Conservation (phyloP, 1,284 basidiomycete genomes). For the Ustilago nuda region DNA sequence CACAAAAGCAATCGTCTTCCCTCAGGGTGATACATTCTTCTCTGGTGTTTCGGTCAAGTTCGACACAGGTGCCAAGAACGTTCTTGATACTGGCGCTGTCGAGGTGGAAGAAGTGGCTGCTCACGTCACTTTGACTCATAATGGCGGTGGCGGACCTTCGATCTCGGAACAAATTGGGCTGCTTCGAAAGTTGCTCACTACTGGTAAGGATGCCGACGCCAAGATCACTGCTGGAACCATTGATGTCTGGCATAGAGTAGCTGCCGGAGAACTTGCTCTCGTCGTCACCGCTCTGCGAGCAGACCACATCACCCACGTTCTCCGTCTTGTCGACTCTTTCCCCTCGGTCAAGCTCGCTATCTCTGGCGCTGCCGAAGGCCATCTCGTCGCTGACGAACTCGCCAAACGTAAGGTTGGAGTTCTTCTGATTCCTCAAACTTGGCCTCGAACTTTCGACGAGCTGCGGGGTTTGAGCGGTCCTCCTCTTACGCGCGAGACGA, state of each 20-base stretch:
- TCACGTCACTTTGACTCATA: conserved; percentile 76
- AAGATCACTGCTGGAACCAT: conserved; percentile 71
- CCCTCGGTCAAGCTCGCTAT: conserved; percentile 76
- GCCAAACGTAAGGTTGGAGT: conserved; percentile 78
- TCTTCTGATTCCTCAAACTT: conserved; percentile 77
- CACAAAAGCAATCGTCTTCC: conserved; percentile 74
- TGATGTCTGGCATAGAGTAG: conserved; percentile 41
- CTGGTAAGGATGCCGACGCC: conserved; percentile 68
- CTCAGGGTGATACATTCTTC: conserved; percentile 70
- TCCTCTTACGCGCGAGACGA: conserved; percentile 77
- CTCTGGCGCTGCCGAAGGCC: conserved; percentile 81
- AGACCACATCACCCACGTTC: conserved; percentile 80
- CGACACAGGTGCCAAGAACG: conserved; percentile 36
- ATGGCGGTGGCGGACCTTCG: conserved; percentile 70
- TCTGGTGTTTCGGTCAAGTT: conserved; percentile 72
- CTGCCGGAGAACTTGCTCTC: conserved; percentile 74
- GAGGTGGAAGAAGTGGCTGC: conserved; percentile 78
- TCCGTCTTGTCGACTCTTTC: conserved; percentile 79
- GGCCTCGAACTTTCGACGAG: conserved; percentile 78
- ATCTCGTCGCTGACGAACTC: conserved; percentile 76
- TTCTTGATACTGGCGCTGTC: conserved; percentile 76
- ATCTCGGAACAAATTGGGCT: conserved; percentile 79
- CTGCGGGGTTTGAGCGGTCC: conserved; percentile 79
- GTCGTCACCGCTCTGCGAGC: conserved; percentile 79
- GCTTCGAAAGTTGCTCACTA: conserved; percentile 75